Evolutionary conservation across 805 yeast genomes (phyloP), one percentile per base, ranked within the genome.

Genomic region (Candida pseudofarinosa): DNA sequence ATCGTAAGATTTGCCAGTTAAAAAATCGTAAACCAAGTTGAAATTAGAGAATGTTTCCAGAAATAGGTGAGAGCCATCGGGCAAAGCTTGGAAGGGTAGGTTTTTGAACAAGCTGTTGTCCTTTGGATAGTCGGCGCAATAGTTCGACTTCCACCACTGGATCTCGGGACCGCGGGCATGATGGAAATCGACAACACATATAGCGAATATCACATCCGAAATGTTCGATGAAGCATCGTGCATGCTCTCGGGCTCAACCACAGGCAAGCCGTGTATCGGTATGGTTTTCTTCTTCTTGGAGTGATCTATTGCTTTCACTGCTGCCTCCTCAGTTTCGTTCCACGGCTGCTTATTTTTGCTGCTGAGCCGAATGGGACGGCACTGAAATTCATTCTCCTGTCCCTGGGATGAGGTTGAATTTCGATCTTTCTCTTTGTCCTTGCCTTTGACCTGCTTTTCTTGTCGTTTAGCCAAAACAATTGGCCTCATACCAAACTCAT

Each of bases 21-120:
- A 63, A 40, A 79, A 80, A 58, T 88, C 88, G 56, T 80, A 86
- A 4, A 85, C 74, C 35, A 91, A 67, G 18, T 96, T 90, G 65
- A 91, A 91, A 58, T 88, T 88, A 18, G 96, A 83, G 56, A 90
- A 88, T 0, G 96, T 89, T 61, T 93, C 98, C 58, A 89, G 95
- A 58, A 83, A 91, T 17, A 90, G 74, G 60, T 93, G 99, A 2
- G 95, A 83, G 3, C 98, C 98, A 63, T 93, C 99, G 0, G 99
- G 98, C 17, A 93, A 67, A 1, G 97, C 95, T 59, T 90, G 97
- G 57, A 93, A 93, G 2, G 99, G 95, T 34, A 93, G 64, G 55
- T 83, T 81, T 8, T 93, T 89, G 90, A 97, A 93, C 15, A 85
- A 65, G 34, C 66, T 62, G 17, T 65, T 65, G 30, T 58, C 52